A percentile compares a stretch with the other conserved stretches of the same genome.
Conservation (phyloP, 2,329 filamentous ascomycete species). For the Fusarium acutatum region DNA sequence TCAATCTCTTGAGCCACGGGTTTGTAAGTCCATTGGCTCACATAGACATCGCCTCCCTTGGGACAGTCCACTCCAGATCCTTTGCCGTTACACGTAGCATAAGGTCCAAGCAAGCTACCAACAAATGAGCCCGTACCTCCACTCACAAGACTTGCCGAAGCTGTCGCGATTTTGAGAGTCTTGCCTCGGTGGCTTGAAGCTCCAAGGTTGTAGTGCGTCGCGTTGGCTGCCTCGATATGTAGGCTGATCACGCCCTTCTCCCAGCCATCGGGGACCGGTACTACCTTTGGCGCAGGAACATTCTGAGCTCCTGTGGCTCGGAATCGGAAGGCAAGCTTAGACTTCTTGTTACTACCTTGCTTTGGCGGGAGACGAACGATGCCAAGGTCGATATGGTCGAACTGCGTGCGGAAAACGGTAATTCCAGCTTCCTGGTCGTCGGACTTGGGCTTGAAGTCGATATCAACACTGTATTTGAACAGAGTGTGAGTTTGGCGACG, state of each 20-base stretch:
- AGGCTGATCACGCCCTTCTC: not conserved
- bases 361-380: not conserved
- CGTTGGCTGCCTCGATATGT: not conserved
- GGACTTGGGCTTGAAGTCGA: not conserved
- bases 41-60: not conserved
- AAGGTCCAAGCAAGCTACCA: conserved; percentile 19
- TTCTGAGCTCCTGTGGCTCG: not conserved
- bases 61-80: conserved; percentile 10
- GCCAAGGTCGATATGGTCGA: conserved; percentile 28
- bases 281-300: not conserved
- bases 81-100: conserved; percentile 24
- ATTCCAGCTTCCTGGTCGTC: conserved; percentile 14
- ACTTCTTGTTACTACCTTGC: not conserved
- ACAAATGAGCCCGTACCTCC: conserved; percentile 11
- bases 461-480: conserved; percentile 14
- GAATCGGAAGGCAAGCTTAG: conserved; percentile 3
- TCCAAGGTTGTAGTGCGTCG: conserved; percentile 15
- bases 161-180: not conserved
- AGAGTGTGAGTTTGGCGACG: conserved; percentile 21
- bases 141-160: conserved; percentile 16
- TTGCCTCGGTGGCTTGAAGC: not conserved
- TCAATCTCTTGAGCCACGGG: conserved; percentile 14
- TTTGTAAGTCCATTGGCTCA: conserved; percentile 19
- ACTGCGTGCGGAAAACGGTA: conserved; percentile 18
- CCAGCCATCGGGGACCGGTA: conserved; percentile 16